These are phyloP conservation scores for Penstemon newberryi DNA, from an alignment of 257 asterid species.

Conservation along the genomic window DNA sequence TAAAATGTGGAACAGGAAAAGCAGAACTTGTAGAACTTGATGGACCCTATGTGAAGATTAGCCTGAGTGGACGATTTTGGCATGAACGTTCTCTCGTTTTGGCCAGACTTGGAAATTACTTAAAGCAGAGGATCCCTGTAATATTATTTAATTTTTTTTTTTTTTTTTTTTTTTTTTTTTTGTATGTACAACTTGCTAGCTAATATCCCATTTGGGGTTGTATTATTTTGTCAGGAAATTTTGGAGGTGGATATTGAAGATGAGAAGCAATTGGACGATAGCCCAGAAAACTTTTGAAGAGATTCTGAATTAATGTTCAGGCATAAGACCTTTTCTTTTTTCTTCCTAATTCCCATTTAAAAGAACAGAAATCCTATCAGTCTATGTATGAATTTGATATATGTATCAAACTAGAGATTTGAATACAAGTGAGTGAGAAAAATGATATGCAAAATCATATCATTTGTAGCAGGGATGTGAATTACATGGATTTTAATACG, in stretches of 20 bases:
- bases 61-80: constrained; percentile 84
- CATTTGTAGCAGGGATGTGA: no score
- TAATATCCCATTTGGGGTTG: neutral
- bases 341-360: neutral
- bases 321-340: neutral
- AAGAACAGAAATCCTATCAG: neutral
- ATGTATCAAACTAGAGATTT: neutral
- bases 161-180: neutral
- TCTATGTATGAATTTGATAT: neutral
- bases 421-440: no score
- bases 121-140: constrained; percentile 93
- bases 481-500: no score
- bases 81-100: constrained; percentile 68
- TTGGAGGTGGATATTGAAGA: constrained; percentile 94
- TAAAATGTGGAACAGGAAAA: constrained; percentile 51
- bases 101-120: constrained; percentile 87
- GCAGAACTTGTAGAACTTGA: constrained; percentile 87
- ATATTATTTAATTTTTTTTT: constrained; percentile 20
- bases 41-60: constrained; percentile 88
- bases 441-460: no score
- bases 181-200: neutral
- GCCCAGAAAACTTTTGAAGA: constrained; percentile 76
- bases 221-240: constrained; percentile 56
- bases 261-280: constrained; percentile 92
- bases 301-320: neutral